Evolutionary conservation across 257 asterid genomes (phyloP), one percentile per base, ranked within the genome.

Genomic region (Gentiana straminea): DNA sequence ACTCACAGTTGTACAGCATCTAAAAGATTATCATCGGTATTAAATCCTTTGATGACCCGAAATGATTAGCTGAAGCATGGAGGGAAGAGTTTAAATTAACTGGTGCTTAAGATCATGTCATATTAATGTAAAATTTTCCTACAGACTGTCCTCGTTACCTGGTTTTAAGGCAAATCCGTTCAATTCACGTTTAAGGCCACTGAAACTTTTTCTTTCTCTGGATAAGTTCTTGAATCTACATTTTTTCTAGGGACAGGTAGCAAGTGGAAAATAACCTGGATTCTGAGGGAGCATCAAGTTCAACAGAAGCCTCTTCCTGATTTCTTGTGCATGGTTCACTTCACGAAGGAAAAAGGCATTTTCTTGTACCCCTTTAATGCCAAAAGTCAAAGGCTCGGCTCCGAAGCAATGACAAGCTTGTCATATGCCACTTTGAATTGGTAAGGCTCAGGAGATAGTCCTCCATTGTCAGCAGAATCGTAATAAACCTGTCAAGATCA

Each of bases 381-480:
- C 96, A 61, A 86, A 90, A 46, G 95, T 89, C 72, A 82, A 51
- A 4, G 97, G 94, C 57, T 86, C 94, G 41, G 97, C 78, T 69
- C 97, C 97, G 94, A 68, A 55, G 94, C 95, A 53, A 90, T 82
- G 43, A 90, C 94, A 72, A 90, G 91, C 76, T 86, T 90, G 79
- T 90, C 97, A 32, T 90, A 90, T 11, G 94, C 67, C 69, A 90
- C 97, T 70, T 81, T 86, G 41, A 90, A 90, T 15, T 38, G 68
- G 72, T 89, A 82, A 67, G 84, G 77, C 64, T 75, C 75, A 3
- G 57, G 24, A 54, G 69, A 62, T 12, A 55, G 71, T 55, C 71
- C 81, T 32, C 61, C 78, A 46, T 70, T 74, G 12, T 58, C 75
- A 53, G 65, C 73, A 2, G 94, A 59, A 77, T 86, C 84, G 67